A percentile compares a stretch with the other conserved stretches of the same genome.
Conservation (phyloP, 768 basidiomycete genomes). For the Leccinum subtestaceum region DNA sequence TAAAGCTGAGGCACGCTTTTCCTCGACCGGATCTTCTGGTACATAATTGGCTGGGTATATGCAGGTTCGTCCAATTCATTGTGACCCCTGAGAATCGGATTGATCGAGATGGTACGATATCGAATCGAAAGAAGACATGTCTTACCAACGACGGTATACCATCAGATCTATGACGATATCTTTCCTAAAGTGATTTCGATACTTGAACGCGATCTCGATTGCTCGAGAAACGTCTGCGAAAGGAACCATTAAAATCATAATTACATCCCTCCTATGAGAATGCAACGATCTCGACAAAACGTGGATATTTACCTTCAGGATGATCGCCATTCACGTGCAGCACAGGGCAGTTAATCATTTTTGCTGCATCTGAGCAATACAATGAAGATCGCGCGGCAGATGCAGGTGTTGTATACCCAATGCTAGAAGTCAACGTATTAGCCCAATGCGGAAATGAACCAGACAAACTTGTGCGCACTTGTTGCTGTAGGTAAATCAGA, state of each 20-base stretch:
- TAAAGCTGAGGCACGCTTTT: slow-evolving; percentile 54
- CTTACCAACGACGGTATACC: slow-evolving; percentile 81
- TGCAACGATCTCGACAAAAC: not conserved
- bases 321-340: slow-evolving; percentile 91
- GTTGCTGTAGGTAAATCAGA: not conserved
- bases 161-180: slow-evolving; percentile 88
- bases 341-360: slow-evolving; percentile 88
- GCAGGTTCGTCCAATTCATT: slow-evolving; percentile 87
- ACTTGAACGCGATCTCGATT: slow-evolving; percentile 85
- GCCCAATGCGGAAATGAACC: not conserved
- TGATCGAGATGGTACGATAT: not conserved
- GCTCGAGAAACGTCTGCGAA: slow-evolving; percentile 77
- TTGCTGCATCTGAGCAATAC: slow-evolving; percentile 86
- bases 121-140: not conserved
- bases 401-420: slow-evolving; percentile 91
- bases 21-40: slow-evolving; percentile 77
- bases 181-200: slow-evolving; percentile 84
- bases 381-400: slow-evolving; percentile 79
- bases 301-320: slow-evolving; percentile 59
- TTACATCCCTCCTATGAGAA: no score
- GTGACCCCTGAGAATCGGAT: slow-evolving; percentile 57
- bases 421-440: slow-evolving; percentile 43
- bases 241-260: not conserved
- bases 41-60: slow-evolving; percentile 90
- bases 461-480: not conserved